A percentile compares a stretch with the other conserved stretches of the same genome.
These are phyloP conservation scores for Cytauxzoon felis DNA, from an alignment of 169 alveolate genomes.

Conservation along the genomic window DNA sequence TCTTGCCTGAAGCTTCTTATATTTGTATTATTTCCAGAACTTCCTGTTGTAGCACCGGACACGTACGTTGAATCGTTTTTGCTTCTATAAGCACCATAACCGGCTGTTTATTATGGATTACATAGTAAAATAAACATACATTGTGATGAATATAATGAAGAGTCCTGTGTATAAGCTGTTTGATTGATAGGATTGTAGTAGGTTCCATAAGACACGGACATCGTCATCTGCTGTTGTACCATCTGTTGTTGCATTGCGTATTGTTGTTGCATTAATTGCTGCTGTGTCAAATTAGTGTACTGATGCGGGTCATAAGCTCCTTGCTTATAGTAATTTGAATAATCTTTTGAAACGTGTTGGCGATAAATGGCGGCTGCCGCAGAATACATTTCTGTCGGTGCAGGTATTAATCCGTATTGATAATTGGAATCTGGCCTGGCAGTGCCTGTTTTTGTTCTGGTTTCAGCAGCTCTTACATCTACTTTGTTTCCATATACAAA, in stretches of 20 bases:
- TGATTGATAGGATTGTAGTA: conserved; percentile 6
- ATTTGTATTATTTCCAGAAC: too few relatives aligned
- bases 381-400: conserved; percentile 17
- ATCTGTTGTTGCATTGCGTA: conserved; percentile 20
- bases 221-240: conserved; percentile 26
- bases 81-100: conserved; percentile 28
- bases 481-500: conserved; percentile 57
- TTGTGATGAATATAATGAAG: neutral
- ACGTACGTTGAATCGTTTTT: conserved; percentile 2
- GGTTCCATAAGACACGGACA: conserved; percentile 13
- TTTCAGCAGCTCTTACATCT: conserved; percentile 60
- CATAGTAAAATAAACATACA: neutral
- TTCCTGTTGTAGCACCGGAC: conserved; percentile 3
- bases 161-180: neutral
- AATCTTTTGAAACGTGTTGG: neutral
- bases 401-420: neutral
- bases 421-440: neutral
- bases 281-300: conserved; percentile 24
- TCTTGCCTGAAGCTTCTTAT: conserved; percentile 15
- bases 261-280: conserved; percentile 14
- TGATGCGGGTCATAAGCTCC: conserved; percentile 27
- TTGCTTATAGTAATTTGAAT: conserved; percentile 1
- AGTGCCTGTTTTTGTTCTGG: conserved; percentile 14
- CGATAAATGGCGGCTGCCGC: neutral
- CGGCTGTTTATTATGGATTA: neutral